A percentile compares a stretch with the other conserved stretches of the same genome.
These are phyloP conservation scores for Choiromyces venosus DNA, from an alignment of 495 filamentous ascomycete species.

Conservation along the genomic window DNA sequence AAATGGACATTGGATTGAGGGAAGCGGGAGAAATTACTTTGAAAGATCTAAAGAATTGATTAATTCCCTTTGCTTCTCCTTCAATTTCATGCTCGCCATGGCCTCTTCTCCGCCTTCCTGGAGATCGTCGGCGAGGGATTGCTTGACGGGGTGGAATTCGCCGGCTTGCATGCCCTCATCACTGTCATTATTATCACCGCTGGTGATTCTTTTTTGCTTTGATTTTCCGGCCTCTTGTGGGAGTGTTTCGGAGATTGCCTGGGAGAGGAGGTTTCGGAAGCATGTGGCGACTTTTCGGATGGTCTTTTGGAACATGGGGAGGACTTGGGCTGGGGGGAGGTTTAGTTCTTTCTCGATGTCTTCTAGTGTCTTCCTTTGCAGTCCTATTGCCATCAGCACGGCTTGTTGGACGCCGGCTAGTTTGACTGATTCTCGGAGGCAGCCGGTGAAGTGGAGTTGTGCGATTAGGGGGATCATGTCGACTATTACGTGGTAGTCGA, in stretches of 20 bases:
- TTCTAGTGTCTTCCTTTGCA: slow-evolving; percentile 82
- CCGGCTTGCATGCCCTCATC: slow-evolving; percentile 60
- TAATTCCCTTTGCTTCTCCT: slow-evolving; percentile 66
- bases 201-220: slow-evolving; percentile 29
- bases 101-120: slow-evolving; percentile 74
- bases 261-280: slow-evolving; percentile 67
- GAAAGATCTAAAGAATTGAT: slow-evolving; percentile 85
- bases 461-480: slow-evolving; percentile 83
- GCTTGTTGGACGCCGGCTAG: slow-evolving; percentile 74
- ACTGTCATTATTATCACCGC: slow-evolving; percentile 55
- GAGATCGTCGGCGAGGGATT: slow-evolving; percentile 72
- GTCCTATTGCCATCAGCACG: slow-evolving; percentile 79
- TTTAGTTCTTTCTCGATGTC: slow-evolving; percentile 75
- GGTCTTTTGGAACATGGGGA: slow-evolving; percentile 96
- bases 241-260: slow-evolving; percentile 63
- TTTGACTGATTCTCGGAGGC: slow-evolving; percentile 59
- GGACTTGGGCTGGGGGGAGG: slow-evolving; percentile 67
- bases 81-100: slow-evolving; percentile 59
- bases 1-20: slow-evolving; percentile 9
- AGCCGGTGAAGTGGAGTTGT: slow-evolving; percentile 72
- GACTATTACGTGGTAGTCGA: slow-evolving; percentile 96
- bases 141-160: slow-evolving; percentile 61
- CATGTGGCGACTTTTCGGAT: slow-evolving; percentile 75
- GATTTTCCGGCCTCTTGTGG: slow-evolving; percentile 56
- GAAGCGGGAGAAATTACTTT: slow-evolving; percentile 55